Evolutionary conservation across 176 grass and related monocot genomes (phyloP).

Genomic region (Bothriochloa decipiens): DNA sequence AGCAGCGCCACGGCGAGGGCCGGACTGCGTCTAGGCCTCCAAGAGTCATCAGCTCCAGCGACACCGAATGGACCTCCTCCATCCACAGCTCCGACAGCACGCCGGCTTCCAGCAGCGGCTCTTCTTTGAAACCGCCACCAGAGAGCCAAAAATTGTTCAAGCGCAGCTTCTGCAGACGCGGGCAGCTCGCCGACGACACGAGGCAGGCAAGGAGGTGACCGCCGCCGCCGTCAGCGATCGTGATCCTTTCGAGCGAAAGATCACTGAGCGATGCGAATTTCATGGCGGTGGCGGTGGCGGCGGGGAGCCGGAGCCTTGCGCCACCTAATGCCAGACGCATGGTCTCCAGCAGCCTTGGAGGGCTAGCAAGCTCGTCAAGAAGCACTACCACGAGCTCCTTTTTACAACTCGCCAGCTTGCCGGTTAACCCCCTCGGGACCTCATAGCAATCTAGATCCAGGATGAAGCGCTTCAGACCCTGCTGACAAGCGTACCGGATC

Average conservation of each 20-base stretch:
- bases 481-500: not conserved
- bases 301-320: not conserved
- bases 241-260: not conserved
- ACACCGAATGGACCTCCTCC: not conserved
- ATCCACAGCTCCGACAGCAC: not conserved
- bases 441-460: not conserved
- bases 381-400: not conserved
- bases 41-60: not conserved
- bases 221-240: not conserved
- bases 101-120: not conserved
- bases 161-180: not conserved
- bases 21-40: too few species aligned
- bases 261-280: not conserved
- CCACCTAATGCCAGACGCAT: not conserved
- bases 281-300: not conserved
- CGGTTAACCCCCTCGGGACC: rapidly evolving
- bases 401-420: not conserved
- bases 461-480: not conserved
- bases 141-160: not conserved
- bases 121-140: not conserved
- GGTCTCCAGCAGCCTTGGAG: not conserved
- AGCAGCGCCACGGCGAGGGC: too few species aligned
- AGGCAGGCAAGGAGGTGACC: not conserved
- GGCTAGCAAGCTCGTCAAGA: not conserved
- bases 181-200: not conserved